A percentile compares a stretch with the other conserved stretches of the same genome.
These are phyloP conservation scores for Cicer bijugum DNA, from an alignment of 306 rosid genomes.

Conservation along the genomic window DNA sequence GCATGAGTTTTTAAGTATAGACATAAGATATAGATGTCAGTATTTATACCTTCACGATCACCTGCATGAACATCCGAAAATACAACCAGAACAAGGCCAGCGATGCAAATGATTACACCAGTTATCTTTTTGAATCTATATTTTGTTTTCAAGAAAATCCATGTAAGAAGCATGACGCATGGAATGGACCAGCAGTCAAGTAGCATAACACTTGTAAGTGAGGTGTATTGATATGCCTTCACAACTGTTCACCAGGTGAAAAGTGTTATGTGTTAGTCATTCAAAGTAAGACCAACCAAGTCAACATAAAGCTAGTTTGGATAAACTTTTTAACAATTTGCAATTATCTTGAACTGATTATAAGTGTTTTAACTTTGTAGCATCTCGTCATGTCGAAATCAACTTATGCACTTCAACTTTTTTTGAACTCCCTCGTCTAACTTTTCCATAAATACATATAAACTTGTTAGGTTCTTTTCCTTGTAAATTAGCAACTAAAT, in stretches of 20 bases:
- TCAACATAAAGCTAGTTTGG: conserved; percentile 16
- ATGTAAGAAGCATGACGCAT: conserved; percentile 85
- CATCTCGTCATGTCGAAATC: neutral
- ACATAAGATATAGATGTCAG: conserved; percentile 18
- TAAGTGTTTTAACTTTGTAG: neutral
- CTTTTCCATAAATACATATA: neutral
- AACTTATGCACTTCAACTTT: neutral
- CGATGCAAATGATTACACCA: conserved; percentile 81
- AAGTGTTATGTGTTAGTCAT: conserved; percentile 15
- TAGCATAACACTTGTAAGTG: conserved; percentile 92
- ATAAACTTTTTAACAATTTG: conserved; percentile 1
- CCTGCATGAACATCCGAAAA: conserved; percentile 94
- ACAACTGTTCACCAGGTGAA: conserved; percentile 71
- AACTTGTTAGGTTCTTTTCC: neutral
- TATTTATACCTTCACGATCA: conserved; percentile 71
- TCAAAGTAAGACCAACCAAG: conserved; percentile 25
- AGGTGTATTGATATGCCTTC: conserved; percentile 96
- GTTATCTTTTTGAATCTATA: conserved; percentile 72
- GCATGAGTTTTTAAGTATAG: neutral
- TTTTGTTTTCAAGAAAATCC: conserved; percentile 95
- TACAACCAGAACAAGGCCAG: conserved; percentile 83
- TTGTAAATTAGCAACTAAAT: neutral
- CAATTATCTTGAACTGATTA: neutral
- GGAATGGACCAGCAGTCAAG: conserved; percentile 99
- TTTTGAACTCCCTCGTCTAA: neutral